Conservation (phyloP, 768 basidiomycete genomes). For the Termitomyces sp. region DNA sequence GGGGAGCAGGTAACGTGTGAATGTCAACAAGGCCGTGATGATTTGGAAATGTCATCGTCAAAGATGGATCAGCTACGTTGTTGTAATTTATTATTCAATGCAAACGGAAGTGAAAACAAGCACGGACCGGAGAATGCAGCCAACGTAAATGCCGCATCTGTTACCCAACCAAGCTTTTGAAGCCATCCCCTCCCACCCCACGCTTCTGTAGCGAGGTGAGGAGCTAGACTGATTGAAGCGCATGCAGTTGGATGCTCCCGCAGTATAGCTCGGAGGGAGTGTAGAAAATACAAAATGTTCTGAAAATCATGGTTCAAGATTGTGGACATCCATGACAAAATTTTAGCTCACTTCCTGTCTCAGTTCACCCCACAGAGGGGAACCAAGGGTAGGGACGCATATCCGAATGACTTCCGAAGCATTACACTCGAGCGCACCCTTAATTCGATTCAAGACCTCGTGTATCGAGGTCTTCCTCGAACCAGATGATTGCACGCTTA, state of each 20-base stretch:
- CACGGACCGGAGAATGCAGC: conserved; percentile 69
- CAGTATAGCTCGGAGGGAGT: conserved; percentile 56
- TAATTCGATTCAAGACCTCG: conserved; percentile 20
- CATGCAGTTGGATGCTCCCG: conserved; percentile 54
- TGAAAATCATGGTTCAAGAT: conserved; percentile 19
- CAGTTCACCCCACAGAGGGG: conserved; percentile 65
- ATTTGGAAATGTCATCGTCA: conserved; percentile 68
- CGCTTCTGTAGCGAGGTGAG: conserved; percentile 51
- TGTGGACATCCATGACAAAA: not conserved
- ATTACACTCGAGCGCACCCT: conserved; percentile 20
- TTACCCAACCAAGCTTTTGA: conserved; percentile 72
- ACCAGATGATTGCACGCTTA: conserved; percentile 1
- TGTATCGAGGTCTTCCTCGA: conserved; percentile 11
- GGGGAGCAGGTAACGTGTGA: conserved; percentile 68
- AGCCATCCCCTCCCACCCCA: conserved; percentile 70
- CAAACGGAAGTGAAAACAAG: not conserved
- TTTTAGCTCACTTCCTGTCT: conserved; percentile 40
- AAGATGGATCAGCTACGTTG: conserved; percentile 64
- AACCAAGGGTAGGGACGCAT: conserved; percentile 58
- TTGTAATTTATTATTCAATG: not conserved
- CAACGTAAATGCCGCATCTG: conserved; percentile 71
- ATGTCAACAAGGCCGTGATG: conserved; percentile 85
- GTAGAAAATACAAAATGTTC: conserved; percentile 71
- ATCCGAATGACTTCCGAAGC: conserved; percentile 39
- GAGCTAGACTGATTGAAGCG: conserved; percentile 62